phyloP scores from a whole-genome alignment of 106 monocot genomes.

The Dioscorea zingiberensis region DNA sequence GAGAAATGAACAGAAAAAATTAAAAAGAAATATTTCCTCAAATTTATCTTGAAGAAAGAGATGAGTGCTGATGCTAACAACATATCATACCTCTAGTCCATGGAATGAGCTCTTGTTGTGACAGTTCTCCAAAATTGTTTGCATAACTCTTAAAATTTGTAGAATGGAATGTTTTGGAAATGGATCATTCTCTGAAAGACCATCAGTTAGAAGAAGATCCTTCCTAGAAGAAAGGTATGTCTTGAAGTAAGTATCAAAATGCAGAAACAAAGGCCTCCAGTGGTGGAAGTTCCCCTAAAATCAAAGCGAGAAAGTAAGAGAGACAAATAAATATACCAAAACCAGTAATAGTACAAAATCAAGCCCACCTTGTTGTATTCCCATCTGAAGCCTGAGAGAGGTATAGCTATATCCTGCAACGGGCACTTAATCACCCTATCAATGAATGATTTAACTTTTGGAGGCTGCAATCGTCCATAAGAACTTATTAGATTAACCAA shows the following conservation, averaged over 20 bases:
- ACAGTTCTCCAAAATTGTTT: conserved; percentile 92
- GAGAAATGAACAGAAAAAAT: not conserved
- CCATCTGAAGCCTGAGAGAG: conserved; percentile 97
- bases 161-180: conserved; percentile 86
- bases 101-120: conserved; percentile 88
- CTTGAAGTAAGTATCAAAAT: conserved; percentile 98
- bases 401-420: conserved; percentile 89
- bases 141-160: conserved; percentile 95
- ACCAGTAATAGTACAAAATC: not conserved
- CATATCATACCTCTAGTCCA: conserved; percentile 76
- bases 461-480: conserved; percentile 53
- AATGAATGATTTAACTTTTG: conserved; percentile 90
- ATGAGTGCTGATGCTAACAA: not conserved
- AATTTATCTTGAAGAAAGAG: not conserved
- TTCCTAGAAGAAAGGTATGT: conserved; percentile 72
- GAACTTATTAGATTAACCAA: not conserved
- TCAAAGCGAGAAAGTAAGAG: conserved; percentile 9
- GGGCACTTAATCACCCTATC: conserved; percentile 93
- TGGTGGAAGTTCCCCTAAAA: conserved; percentile 98
- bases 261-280: conserved; percentile 94
- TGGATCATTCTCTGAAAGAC: conserved; percentile 57
- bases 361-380: conserved; percentile 80
- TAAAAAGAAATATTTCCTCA: not conserved
- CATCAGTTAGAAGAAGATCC: conserved; percentile 84
- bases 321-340: not conserved